Evolutionary conservation across 2,329 filamentous ascomycete species (phyloP), one percentile per base, ranked within the genome.

Genomic region (Coniochaeta ligniaria): DNA sequence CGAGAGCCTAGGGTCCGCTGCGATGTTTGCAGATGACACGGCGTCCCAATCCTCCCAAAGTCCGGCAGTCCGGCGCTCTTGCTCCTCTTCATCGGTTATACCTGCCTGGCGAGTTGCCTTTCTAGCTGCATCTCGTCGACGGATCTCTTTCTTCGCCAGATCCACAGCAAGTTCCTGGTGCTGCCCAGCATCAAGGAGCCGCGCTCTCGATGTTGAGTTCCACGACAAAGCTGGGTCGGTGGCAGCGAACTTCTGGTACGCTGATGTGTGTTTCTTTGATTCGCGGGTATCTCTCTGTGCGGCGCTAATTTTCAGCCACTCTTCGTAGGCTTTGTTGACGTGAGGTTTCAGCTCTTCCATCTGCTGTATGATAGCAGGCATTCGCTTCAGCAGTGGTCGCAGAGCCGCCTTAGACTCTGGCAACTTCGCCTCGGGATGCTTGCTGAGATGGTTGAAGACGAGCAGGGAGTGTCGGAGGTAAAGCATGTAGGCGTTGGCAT

Each of bases 401-500:
- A 94, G 83, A 1, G 86, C 81, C 59, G 81, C 84, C 54, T 84
- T 84, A 9, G 85, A 87, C 38, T 88, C 84, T 11, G 84, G 81
- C 8, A 85, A 82, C 66, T 84, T 88, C 54, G 85, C 85, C 60
- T 95, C 86, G 1, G 94, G 92, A 67, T 98, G 95, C 1, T 78
- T 82, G 0, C 84, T 81, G 9, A 99, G 80, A 59, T 89, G 83
- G 7, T 91, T 84, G 31, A 96, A 78, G 26, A 96, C 84, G n/a
- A 99, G 85, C 59, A 88, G 83, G 11, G 92, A 92, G 75, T 96
- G 92, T 66, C 95, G 87, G 71, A 95, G 91, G n/a, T 96, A 84
- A 62, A 98, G 86, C 60, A 97, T 83, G 73, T 96, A 99, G 5
- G 94, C 91, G 70, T 95, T 89, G 67, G 92, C 86, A 65, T 92